Conservation (phyloP, 2,329 filamentous ascomycete species). For the Cylindrodendrum hubeiense region DNA sequence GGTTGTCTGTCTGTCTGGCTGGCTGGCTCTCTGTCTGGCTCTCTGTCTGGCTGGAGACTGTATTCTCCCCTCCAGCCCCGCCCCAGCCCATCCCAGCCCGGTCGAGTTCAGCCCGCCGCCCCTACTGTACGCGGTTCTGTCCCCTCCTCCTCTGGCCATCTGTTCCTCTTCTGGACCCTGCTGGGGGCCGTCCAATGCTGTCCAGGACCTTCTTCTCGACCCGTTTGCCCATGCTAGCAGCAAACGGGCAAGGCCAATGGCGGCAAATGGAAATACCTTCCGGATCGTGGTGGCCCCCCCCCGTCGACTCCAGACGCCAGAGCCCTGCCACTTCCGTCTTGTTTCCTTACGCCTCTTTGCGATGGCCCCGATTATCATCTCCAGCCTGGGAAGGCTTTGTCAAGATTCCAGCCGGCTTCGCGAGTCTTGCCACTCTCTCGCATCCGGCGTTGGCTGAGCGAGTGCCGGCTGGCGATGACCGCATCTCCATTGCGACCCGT, state of each 20-base stretch:
- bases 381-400: background rate
- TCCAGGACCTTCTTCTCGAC: background rate
- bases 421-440: slow-evolving; percentile 14
- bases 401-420: background rate
- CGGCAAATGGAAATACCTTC: slow-evolving; percentile 22
- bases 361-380: background rate
- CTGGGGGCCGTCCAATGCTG: background rate
- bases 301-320: background rate
- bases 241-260: slow-evolving; percentile 14
- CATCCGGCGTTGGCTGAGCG: slow-evolving; percentile 16
- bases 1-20: no score
- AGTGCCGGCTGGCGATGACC: slow-evolving; percentile 26
- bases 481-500: slow-evolving; percentile 35
- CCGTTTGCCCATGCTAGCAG: slow-evolving; percentile 19
- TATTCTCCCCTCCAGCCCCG: background rate
- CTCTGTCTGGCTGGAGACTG: slow-evolving; percentile 7
- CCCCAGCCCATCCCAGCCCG: background rate
- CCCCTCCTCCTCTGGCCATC: slow-evolving; percentile 21
- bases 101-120: slow-evolving; percentile 35
- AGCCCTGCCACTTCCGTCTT: slow-evolving; percentile 11
- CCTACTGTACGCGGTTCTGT: slow-evolving; percentile 5
- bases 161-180: slow-evolving; percentile 30
- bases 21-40: no score
- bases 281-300: slow-evolving; percentile 7
- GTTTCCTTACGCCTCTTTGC: slow-evolving; percentile 9